Percentiles rank a stretch among this genome's conserved stretches.
Evolutionary conservation across 2,329 filamentous ascomycete genomes (phyloP).

Genomic region (Clonostachys byssicola): DNA sequence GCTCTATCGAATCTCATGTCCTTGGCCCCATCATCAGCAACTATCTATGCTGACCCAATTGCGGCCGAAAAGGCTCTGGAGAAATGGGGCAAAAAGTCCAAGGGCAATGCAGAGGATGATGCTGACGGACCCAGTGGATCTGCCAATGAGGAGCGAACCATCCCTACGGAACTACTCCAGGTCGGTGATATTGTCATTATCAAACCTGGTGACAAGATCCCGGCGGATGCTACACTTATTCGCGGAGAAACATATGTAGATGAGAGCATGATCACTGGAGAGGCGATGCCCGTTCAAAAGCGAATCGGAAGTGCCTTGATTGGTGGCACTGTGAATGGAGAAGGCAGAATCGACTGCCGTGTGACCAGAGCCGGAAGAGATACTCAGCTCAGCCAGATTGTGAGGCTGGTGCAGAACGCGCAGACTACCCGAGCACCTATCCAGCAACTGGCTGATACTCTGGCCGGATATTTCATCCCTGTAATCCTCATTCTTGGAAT

Average conservation of each 20-base stretch:
- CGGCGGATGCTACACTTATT: conserved; percentile 83
- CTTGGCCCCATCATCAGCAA: conserved; percentile 91
- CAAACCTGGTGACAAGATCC: conserved; percentile 93
- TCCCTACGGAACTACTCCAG: conserved; percentile 91
- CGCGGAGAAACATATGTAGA: conserved; percentile 91
- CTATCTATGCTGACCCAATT: conserved; percentile 92
- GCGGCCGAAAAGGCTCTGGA: conserved; percentile 89
- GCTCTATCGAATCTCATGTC: conserved; percentile 94
- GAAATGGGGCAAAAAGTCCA: conserved; percentile 55
- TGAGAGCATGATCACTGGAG: conserved; percentile 98
- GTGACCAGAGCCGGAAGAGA: conserved; percentile 91
- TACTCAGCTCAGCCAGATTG: conserved; percentile 96
- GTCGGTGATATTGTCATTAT: conserved; percentile 91
- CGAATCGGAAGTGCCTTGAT: conserved; percentile 75
- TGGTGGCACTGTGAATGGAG: conserved; percentile 92
- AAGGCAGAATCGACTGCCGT: conserved; percentile 85
- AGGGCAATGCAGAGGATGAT: conserved; percentile 8
- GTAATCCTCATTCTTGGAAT: conserved; percentile 81
- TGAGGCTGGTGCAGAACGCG: conserved; percentile 95
- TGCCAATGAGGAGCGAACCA: conserved; percentile 75
- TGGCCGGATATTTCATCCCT: conserved; percentile 93
- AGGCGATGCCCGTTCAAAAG: conserved; percentile 93
- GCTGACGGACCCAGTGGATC: conserved; percentile 38
- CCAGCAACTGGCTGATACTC: conserved; percentile 82
- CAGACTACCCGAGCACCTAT: conserved; percentile 94